Conservation (phyloP, 208 protist species). For the Trypanosoma cruzi region DNA sequence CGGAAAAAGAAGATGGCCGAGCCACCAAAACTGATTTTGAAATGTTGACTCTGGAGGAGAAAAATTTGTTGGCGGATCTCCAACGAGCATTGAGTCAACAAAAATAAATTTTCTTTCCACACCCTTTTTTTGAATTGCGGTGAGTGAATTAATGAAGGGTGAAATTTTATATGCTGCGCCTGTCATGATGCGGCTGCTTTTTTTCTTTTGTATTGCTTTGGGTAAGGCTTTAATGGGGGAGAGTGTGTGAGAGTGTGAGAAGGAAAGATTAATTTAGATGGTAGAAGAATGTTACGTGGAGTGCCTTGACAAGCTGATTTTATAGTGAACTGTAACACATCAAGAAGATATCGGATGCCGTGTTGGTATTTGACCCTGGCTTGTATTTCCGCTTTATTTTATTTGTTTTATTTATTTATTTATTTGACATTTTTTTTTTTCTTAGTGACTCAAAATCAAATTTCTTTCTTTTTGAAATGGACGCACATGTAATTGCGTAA, state of each 20-base stretch:
- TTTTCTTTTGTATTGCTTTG: not conserved
- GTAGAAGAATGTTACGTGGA: not conserved
- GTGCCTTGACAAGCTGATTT: not conserved
- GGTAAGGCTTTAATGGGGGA: not conserved
- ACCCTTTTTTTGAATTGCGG: not conserved
- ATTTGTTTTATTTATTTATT: not conserved
- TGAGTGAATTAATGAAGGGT: not conserved
- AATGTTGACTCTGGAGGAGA: constrained; percentile 23
- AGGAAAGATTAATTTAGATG: not conserved
- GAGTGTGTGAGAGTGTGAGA: too few species aligned
- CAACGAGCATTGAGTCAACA: constrained; percentile 3
- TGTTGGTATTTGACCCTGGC: not conserved
- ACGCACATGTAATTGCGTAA: not conserved
- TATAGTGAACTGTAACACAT: not conserved
- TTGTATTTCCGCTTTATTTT: too few species aligned
- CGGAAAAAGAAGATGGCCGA: constrained; percentile 1
- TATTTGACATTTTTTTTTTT: not conserved
- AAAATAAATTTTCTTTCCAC: constrained; percentile 6
- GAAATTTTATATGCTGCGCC: not conserved
- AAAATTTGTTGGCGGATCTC: constrained; percentile 11
- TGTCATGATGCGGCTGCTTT: not conserved
- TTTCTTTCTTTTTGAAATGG: not conserved
- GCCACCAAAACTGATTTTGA: constrained; percentile 5
- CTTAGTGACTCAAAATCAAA: too few species aligned
- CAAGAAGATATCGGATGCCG: not conserved